phyloP scores from a whole-genome alignment of 768 basidiomycete species.

The Saitozyma sp. region DNA sequence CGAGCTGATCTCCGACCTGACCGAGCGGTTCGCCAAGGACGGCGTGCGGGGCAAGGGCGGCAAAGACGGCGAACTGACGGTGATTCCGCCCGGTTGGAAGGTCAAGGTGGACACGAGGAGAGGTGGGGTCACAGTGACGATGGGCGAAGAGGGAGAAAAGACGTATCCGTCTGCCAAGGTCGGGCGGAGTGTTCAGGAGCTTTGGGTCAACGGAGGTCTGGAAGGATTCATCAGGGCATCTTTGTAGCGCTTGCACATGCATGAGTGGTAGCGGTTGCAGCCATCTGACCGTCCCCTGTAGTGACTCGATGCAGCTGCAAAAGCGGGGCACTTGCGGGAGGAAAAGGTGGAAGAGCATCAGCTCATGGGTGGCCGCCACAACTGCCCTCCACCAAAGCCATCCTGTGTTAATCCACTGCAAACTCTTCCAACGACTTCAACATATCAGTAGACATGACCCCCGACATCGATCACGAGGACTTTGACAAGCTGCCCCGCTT shows the following conservation, averaged over 20 bases:
- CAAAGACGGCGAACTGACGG: slow-evolving; percentile 76
- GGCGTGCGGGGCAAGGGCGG: slow-evolving; percentile 78
- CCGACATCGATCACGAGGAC: no score
- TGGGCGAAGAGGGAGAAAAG: slow-evolving; percentile 56
- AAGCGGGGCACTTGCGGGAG: no score
- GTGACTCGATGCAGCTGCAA: no score
- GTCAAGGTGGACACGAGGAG: slow-evolving; percentile 68
- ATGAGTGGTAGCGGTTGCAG: no score
- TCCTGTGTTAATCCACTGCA: no score
- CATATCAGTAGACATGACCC: no score
- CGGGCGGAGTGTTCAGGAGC: slow-evolving; percentile 91
- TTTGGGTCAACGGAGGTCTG: slow-evolving; percentile 92
- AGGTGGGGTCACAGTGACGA: slow-evolving; percentile 66
- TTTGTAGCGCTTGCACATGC: slow-evolving; percentile 19
- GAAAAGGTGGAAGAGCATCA: no score
- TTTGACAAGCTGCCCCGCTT: slow-evolving; percentile 1
- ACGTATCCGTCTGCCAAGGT: slow-evolving; percentile 71
- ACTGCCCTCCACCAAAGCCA: no score
- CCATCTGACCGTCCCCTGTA: no score
- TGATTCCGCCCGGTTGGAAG: slow-evolving; percentile 65
- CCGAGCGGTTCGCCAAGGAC: slow-evolving; percentile 68
- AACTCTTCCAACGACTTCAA: no score
- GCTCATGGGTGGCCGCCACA: no score
- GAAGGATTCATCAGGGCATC: slow-evolving; percentile 75
- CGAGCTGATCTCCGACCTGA: slow-evolving; percentile 81